Evolutionary conservation across 192 early-diverging fungal species (phyloP), one percentile per base, ranked within the genome.

Genomic region (Coemansia sp.): DNA sequence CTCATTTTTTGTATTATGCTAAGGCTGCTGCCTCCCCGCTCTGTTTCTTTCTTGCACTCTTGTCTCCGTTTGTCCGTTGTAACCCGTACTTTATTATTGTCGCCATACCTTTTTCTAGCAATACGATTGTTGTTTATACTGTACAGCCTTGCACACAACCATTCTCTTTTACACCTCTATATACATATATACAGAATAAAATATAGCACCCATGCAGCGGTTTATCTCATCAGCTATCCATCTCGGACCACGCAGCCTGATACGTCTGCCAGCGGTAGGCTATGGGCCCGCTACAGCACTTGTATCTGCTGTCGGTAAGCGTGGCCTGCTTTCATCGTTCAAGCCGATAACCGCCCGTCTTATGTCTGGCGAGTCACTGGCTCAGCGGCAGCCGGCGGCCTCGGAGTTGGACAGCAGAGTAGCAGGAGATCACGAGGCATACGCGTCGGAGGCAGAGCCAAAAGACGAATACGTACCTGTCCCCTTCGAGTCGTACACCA

Each of bases 401-500:
- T 37, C 9, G 14, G 42, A 44, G 6, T 5, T 21, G 14, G 19
- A 21, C 4, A 44, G n/a, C 55, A 57, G 15, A 0, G 5, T 21
- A 62, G 62, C 45, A 17, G 18, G 5, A 34, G 19, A 45, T 15
- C 41, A 13, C 55, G 8, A n/a, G 21, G 7, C 9, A 2, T 37
- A 37, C 11, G 5, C 34, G 9, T 3, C 34, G 9, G 34, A 37
- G 34, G 34, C 34, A 37, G 34, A 37, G 34, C 24, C 24, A 15
- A 25, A 40, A 1, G 74, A 71, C 17, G 74, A 73, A 40, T 73
- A 81, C 17, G 67, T 82, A 14, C 83, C 85, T 1, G 79, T 73
- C 23, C 66, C 79, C 1, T 90, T 88, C 54, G 73, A 79, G 19
- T 63, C 68, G 9, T 73, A 87, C 24, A 50, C 69, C 25, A 71